These are phyloP conservation scores for Alternaria triticina DNA, from an alignment of 2,329 filamentous ascomycete genomes.

Conservation along the genomic window DNA sequence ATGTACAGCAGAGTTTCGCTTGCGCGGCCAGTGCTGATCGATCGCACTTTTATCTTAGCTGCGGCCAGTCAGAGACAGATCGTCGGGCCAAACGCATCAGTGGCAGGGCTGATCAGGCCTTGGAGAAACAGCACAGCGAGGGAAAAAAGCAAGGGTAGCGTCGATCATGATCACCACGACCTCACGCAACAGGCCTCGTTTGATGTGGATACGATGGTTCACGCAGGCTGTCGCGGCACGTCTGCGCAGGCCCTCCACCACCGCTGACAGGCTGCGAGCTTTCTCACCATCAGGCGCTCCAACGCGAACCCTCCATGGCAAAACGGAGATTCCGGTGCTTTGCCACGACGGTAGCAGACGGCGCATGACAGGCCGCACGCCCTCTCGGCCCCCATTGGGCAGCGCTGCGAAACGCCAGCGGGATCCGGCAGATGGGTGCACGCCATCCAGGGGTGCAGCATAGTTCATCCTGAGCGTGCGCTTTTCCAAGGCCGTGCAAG, in stretches of 20 bases:
- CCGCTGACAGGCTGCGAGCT: constrained; percentile 2
- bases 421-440: constrained; percentile 25
- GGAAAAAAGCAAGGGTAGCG: constrained; percentile 37
- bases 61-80: constrained; percentile 31
- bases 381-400: constrained; percentile 23
- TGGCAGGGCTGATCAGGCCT: constrained; percentile 45
- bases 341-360: constrained; percentile 35
- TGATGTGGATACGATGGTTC: constrained; percentile 18
- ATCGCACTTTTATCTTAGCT: constrained; percentile 19
- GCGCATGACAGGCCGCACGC: constrained; percentile 6
- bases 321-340: constrained; percentile 18
- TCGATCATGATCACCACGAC: constrained; percentile 35
- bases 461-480: constrained; percentile 26
- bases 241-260: not conserved
- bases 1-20: not conserved
- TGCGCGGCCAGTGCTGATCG: constrained; percentile 30
- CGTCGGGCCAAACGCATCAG: constrained; percentile 23
- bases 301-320: constrained; percentile 14
- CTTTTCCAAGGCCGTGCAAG: constrained; percentile 35
- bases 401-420: constrained; percentile 24
- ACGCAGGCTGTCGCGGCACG: not conserved
- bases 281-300: constrained; percentile 15
- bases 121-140: constrained; percentile 37
- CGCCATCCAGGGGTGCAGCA: constrained; percentile 26
- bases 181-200: constrained; percentile 24